phyloP scores from a whole-genome alignment of 2,329 filamentous ascomycete species.

The Botrytis aclada region DNA sequence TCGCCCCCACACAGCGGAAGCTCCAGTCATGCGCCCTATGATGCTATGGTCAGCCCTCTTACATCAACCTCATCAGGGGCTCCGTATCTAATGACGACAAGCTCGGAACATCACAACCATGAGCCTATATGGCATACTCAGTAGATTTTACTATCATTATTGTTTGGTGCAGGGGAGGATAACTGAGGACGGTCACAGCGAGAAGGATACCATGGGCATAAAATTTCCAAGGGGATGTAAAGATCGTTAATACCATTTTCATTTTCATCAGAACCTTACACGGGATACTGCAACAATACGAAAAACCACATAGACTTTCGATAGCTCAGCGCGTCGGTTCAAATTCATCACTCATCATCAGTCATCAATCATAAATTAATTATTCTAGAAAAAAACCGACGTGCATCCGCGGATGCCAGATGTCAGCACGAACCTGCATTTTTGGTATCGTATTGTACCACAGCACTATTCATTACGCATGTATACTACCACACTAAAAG shows the following conservation, averaged over 20 bases:
- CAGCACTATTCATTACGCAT: neutral
- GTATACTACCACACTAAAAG: neutral
- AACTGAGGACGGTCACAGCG: neutral
- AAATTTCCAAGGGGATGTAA: neutral
- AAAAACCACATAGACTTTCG: neutral
- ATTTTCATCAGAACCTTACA: neutral
- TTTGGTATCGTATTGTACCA: neutral
- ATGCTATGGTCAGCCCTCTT: slow-evolving; percentile 27
- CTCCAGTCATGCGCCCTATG: slow-evolving; percentile 18
- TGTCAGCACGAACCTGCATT: slow-evolving; percentile 5
- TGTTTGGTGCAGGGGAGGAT: neutral
- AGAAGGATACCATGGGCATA: slow-evolving; percentile 2
- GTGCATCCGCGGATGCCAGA: slow-evolving; percentile 3
- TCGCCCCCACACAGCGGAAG: slow-evolving; percentile 21
- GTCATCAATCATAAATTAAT: neutral
- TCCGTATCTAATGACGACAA: slow-evolving; percentile 21
- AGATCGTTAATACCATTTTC: neutral
- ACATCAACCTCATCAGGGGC: slow-evolving; percentile 28
- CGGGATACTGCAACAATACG: neutral
- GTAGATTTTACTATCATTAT: neutral
- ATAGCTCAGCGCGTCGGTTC: neutral
- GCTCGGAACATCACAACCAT: slow-evolving; percentile 18
- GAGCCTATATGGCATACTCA: slow-evolving; percentile 25
- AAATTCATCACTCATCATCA: neutral
- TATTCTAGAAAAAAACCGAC: neutral